A percentile compares a stretch with the other conserved stretches of the same genome.
These are phyloP conservation scores for Euptelea pleiosperma DNA, from an alignment of 164 flowering plant species.

Conservation along the genomic window DNA sequence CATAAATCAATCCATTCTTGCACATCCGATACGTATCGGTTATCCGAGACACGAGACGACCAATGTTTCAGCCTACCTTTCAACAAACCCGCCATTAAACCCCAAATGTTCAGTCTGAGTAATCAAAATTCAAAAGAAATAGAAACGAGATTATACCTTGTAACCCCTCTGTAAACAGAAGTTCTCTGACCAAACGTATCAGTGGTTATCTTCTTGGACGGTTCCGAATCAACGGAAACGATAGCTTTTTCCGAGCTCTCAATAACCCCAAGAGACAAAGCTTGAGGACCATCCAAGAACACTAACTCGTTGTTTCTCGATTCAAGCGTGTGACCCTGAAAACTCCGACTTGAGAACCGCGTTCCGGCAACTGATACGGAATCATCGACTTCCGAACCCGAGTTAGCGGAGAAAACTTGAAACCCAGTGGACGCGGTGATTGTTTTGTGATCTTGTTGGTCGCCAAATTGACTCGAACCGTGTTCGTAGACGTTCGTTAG, in stretches of 20 bases:
- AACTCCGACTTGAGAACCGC: slow-evolving; percentile 26
- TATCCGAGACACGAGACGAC: too few species aligned
- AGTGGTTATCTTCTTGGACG: slow-evolving; percentile 40
- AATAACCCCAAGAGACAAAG: slow-evolving; percentile 42
- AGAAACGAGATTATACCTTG: slow-evolving; percentile 41
- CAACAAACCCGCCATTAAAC: too few species aligned
- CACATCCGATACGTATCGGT: not conserved
- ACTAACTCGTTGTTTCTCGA: slow-evolving; percentile 45
- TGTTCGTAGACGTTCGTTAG: slow-evolving; percentile 63
- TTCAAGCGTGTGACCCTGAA: slow-evolving; percentile 41
- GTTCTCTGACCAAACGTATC: slow-evolving; percentile 91
- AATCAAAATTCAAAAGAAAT: not conserved
- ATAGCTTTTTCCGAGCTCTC: slow-evolving; percentile 29
- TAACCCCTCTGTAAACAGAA: slow-evolving; percentile 88
- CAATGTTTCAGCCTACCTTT: too few species aligned
- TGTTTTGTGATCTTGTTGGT: slow-evolving; percentile 49
- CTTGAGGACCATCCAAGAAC: slow-evolving; percentile 31
- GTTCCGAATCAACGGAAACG: slow-evolving; percentile 38
- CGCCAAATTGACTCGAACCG: slow-evolving; percentile 27
- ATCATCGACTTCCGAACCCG: slow-evolving; percentile 83
- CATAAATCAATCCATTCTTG: too few species aligned
- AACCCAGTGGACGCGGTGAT: slow-evolving; percentile 32
- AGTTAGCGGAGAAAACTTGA: slow-evolving; percentile 55
- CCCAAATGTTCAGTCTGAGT: too few species aligned
- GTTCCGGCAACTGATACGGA: slow-evolving; percentile 40